Base-by-base conservation (phyloP, 805 yeast species). In the Starmera dryadoides region DNA sequence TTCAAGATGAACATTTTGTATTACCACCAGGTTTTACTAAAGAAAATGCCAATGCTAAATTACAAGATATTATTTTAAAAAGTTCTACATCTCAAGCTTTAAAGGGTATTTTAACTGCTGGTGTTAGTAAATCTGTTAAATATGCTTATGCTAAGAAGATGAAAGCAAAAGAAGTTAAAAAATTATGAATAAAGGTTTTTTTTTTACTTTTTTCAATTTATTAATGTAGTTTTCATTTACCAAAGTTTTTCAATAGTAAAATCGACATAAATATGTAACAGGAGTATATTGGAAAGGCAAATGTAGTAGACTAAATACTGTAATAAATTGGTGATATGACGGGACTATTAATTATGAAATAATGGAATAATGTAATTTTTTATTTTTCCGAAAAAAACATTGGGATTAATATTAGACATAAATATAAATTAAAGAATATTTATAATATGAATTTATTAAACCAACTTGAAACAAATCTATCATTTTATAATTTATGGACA, bases 41-140 rank as follows among this genome's bases (percentile, higher is more conserved):
- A 16, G 67, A 64, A 18, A 65, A 63, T 35, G 62, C 68, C 4
- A 45, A 49, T 11, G 28, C 35, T 20, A 55, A 50, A 30, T 65
- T 85, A 30, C 62, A 66, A 45, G 60, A 68, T 20, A 82, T 83
- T 1, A 88, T 89, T 7, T 67, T 66, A 33, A 62, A 63, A 54
- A 81, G 93, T n/a, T 85, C 95, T 14, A 55, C 79, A 14, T 59
- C 77, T 8, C 98, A 93, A 59, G 77, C 86, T 23, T 46, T 77
- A 15, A 88, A 91, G 58, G 98, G 98, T 0, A 51, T 91, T 2
- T 64, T 86, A 32, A 87, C 95, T 3, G 96, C 98, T 1, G 98
- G 98, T 1, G 36, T 84, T 1, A 55, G 65, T 16, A 85, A 83
- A 55, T 77, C 89, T 10, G 55, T 78, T 36, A 75, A 71, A 51